Evolutionary conservation across 2,329 filamentous ascomycete species (phyloP).

Genomic region (Alternaria hordeiaustralica): DNA sequence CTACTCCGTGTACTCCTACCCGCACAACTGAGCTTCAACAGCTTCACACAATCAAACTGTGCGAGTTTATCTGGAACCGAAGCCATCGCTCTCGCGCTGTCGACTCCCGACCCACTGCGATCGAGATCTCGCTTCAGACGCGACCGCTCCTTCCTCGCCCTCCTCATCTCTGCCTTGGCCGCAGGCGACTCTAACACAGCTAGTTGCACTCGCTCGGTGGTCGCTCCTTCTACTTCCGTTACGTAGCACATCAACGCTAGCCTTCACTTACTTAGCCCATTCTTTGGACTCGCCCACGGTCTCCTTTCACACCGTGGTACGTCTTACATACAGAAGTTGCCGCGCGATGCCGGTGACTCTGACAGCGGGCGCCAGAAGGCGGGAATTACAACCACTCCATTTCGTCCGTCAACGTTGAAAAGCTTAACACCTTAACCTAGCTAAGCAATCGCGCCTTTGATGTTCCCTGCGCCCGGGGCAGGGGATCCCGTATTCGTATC

Average conservation of each 20-base stretch:
- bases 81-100: constrained; percentile 1
- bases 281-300: not conserved
- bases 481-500: constrained; percentile 6
- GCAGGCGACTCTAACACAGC: not conserved
- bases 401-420: not conserved
- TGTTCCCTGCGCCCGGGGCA: not conserved
- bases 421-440: not conserved
- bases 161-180: not conserved
- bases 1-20: not conserved
- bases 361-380: not conserved
- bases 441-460: not conserved
- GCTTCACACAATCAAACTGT: not conserved
- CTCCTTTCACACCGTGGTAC: not conserved
- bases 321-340: not conserved
- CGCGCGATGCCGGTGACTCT: not conserved
- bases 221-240: not conserved
- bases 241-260: not conserved
- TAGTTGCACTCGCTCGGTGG: not conserved
- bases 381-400: not conserved
- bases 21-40: not conserved
- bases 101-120: not conserved
- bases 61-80: constrained; percentile 1
- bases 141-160: not conserved
- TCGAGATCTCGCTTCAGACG: constrained; percentile 7
- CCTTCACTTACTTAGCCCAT: not conserved